phyloP scores from a whole-genome alignment of 2,329 filamentous ascomycete species.

The Alternaria rosae region DNA sequence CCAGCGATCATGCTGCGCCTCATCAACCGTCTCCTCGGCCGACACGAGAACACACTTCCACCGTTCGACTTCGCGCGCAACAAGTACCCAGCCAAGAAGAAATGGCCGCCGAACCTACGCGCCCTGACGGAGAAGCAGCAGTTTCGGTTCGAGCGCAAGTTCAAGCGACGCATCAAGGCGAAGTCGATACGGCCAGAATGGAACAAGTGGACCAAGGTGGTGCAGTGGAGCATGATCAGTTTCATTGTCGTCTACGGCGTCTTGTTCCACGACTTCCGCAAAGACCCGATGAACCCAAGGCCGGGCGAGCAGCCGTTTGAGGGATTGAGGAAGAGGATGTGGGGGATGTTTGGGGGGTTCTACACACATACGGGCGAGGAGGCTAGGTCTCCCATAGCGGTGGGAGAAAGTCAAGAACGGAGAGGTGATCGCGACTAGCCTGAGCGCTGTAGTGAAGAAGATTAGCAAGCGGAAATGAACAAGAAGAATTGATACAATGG shows the following conservation, averaged over 20 bases:
- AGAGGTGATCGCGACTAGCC: neutral
- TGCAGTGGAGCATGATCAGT: conserved; percentile 62
- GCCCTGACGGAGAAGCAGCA: conserved; percentile 75
- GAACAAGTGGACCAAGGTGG: conserved; percentile 70
- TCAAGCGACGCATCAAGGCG: conserved; percentile 72
- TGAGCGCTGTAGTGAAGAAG: neutral
- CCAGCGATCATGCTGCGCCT: conserved; percentile 33
- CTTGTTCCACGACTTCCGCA: conserved; percentile 66
- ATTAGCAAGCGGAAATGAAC: neutral
- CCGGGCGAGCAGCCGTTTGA: conserved; percentile 43
- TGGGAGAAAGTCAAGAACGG: conserved; percentile 3
- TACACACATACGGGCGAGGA: conserved; percentile 38
- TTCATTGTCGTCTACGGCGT: conserved; percentile 63
- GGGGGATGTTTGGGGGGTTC: conserved; percentile 33
- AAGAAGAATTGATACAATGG: neutral
- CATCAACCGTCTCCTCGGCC: conserved; percentile 59
- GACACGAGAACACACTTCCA: conserved; percentile 49
- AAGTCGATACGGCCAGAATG: conserved; percentile 69
- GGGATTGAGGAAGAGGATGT: conserved; percentile 36
- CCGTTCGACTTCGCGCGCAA: conserved; percentile 59
- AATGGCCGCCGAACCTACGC: conserved; percentile 80
- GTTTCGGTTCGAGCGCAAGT: conserved; percentile 80
- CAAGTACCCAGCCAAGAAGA: conserved; percentile 71
- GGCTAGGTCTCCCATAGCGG: conserved; percentile 9
- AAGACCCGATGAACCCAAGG: conserved; percentile 43